Conservation (phyloP, 371 early-diverging fungal genomes). For the Mortierella sp. region DNA sequence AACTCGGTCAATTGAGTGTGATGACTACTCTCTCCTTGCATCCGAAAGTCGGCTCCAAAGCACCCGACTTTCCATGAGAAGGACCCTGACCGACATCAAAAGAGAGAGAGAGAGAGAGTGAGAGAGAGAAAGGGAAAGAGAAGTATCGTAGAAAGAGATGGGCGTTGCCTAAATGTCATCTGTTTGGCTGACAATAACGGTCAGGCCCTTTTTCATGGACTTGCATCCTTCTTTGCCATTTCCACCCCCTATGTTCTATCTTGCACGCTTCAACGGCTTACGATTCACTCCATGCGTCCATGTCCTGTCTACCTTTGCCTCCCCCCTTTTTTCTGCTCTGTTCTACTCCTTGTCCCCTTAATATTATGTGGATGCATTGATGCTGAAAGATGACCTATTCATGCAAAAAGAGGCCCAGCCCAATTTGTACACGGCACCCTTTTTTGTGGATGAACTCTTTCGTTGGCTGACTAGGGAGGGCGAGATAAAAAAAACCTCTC, state of each 20-base stretch:
- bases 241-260: constrained; percentile 1
- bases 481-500: background rate
- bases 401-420: background rate
- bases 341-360: background rate
- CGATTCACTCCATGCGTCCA: background rate
- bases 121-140: background rate
- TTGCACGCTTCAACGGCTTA: constrained; percentile 10
- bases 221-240: background rate
- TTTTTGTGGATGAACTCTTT: background rate
- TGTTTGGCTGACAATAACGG: background rate
- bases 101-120: background rate
- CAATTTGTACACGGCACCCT: background rate
- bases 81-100: background rate
- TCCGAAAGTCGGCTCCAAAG: background rate
- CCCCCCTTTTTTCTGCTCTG: background rate
- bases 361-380: constrained; percentile 7
- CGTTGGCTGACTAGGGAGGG: background rate
- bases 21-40: background rate
- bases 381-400: background rate
- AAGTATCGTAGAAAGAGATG: background rate
- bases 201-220: background rate
- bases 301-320: background rate
- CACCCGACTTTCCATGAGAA: background rate
- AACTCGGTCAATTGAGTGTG: background rate
- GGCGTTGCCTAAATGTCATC: background rate